Percentiles rank a stretch among this genome's conserved stretches.
These are phyloP conservation scores for Kluyveromyces sp. DNA, from an alignment of 1,139 yeast species.

Conservation along the genomic window DNA sequence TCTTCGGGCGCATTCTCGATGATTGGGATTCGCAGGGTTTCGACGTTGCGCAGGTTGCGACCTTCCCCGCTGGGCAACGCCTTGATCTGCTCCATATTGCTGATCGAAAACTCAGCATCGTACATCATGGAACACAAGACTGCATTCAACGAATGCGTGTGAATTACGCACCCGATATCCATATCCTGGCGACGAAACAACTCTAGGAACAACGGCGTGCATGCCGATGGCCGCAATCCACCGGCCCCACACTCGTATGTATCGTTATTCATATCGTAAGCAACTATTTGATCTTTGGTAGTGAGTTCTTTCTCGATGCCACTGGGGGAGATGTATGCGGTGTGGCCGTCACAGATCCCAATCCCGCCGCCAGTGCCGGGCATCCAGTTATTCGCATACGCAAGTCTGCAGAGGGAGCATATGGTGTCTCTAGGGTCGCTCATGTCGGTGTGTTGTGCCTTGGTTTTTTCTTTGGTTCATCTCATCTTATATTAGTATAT, in stretches of 20 bases:
- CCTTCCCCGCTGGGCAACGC: constrained; percentile 65
- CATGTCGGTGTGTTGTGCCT: neutral
- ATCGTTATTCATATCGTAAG: constrained; percentile 51
- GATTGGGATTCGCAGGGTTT: constrained; percentile 75
- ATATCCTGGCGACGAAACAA: constrained; percentile 44
- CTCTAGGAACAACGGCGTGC: constrained; percentile 81
- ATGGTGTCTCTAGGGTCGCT: constrained; percentile 71
- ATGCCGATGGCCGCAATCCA: constrained; percentile 77
- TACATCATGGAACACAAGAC: constrained; percentile 71
- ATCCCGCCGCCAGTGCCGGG: constrained; percentile 97
- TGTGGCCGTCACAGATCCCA: constrained; percentile 56
- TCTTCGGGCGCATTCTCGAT: constrained; percentile 87
- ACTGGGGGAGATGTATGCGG: constrained; percentile 76
- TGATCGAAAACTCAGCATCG: constrained; percentile 63
- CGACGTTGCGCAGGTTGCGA: constrained; percentile 51
- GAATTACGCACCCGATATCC: constrained; percentile 80
- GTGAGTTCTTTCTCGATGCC: constrained; percentile 93
- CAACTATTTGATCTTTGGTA: constrained; percentile 75
- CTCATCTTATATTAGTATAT: neutral
- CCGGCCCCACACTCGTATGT: constrained; percentile 56
- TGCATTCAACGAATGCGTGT: constrained; percentile 87
- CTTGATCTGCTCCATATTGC: constrained; percentile 85
- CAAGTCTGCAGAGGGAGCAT: constrained; percentile 70
- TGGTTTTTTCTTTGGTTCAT: neutral
- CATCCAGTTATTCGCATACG: constrained; percentile 83